phyloP scores from a whole-genome alignment of 768 basidiomycete genomes.

The Cystofilobasidium capitatum region DNA sequence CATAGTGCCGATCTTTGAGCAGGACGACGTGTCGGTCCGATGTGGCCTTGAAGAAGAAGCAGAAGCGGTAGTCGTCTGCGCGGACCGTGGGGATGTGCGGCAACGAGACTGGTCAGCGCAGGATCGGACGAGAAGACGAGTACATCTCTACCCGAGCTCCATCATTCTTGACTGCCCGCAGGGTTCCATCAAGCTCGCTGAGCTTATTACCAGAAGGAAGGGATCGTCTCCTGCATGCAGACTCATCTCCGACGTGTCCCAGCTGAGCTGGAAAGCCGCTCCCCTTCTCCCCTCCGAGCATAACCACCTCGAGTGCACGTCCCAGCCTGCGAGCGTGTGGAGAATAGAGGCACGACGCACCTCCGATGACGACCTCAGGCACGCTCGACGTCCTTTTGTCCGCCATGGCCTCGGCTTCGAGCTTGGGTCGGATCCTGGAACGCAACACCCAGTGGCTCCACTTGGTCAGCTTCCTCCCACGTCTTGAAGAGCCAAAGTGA shows the following conservation, averaged over 20 bases:
- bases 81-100: neutral
- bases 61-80: conserved; percentile 21
- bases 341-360: neutral
- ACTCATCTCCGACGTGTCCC: too few relatives aligned
- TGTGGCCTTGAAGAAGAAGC: conserved; percentile 13
- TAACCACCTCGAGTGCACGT: too few relatives aligned
- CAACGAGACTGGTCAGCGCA: neutral
- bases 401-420: neutral
- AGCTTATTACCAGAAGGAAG: too few relatives aligned
- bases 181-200: too few relatives aligned
- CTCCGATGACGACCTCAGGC: conserved; percentile 6
- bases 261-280: too few relatives aligned
- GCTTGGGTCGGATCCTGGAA: conserved; percentile 19
- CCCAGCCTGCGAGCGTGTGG: too few relatives aligned
- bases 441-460: too few relatives aligned
- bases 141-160: too few relatives aligned
- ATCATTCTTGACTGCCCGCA: too few relatives aligned
- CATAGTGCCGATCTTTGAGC: conserved; percentile 19
- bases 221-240: too few relatives aligned
- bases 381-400: neutral
- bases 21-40: conserved; percentile 23
- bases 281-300: too few relatives aligned
- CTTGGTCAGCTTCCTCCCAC: neutral
- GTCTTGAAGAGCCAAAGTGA: neutral
- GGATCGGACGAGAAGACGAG: neutral